Evolutionary conservation across 208 protist genomes (phyloP).

Genomic region (Trypanosoma theileri): DNA sequence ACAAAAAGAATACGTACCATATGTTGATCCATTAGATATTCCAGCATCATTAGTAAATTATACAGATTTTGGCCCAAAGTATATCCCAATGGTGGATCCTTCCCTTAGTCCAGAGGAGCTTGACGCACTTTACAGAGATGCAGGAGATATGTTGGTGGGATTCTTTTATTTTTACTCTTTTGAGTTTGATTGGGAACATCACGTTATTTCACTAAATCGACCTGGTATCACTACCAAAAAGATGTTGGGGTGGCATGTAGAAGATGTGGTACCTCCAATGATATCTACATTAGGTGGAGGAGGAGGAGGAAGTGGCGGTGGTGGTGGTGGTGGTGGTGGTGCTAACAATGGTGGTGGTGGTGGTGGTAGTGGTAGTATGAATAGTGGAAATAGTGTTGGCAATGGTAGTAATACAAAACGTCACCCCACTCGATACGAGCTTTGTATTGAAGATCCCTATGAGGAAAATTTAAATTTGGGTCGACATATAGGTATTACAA

Average conservation of each 20-base stretch:
- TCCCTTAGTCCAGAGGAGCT: conserved; percentile 29
- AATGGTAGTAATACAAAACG: conserved; percentile 20
- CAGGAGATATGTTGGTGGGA: conserved; percentile 79
- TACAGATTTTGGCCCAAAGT: conserved; percentile 43
- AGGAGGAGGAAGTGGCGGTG: conserved; percentile 10
- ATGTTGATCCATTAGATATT: conserved; percentile 76
- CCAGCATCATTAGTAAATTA: conserved; percentile 49
- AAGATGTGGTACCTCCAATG: conserved; percentile 42
- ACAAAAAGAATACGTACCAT: conserved; percentile 64
- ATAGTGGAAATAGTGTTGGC: conserved; percentile 18
- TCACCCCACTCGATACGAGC: conserved; percentile 61
- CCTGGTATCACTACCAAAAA: conserved; percentile 77
- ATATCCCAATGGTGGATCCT: conserved; percentile 61
- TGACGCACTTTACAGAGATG: conserved; percentile 39
- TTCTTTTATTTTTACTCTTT: conserved; percentile 91
- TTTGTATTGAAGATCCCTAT: conserved; percentile 92
- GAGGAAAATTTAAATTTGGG: conserved; percentile 87
- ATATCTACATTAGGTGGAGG: conserved; percentile 1
- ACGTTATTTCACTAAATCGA: conserved; percentile 88
- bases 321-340: conserved; percentile 3
- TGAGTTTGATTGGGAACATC: conserved; percentile 85
- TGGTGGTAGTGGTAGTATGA: background rate
- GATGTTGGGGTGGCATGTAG: conserved; percentile 70
- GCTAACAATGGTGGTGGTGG: conserved; percentile 17
- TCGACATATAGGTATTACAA: conserved; percentile 86